Evolutionary conservation across 345 rosid species (phyloP).

Genomic region (Syzygium grande): DNA sequence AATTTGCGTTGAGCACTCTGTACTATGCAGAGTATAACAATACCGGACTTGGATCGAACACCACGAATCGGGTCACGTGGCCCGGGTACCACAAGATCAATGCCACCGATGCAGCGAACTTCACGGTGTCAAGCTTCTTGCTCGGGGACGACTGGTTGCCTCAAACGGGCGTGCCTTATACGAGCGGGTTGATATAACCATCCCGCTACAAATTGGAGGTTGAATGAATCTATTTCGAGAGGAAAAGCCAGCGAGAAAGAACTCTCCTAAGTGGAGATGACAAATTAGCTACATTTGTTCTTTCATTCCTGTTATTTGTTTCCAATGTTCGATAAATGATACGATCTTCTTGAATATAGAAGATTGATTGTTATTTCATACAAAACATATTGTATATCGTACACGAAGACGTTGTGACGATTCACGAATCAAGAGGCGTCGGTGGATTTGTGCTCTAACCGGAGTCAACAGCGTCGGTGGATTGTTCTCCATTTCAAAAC

Average conservation of each 20-base stretch:
- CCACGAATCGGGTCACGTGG: conserved; percentile 56
- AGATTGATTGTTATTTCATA: not conserved
- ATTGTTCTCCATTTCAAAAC: not conserved
- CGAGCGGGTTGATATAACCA: conserved; percentile 16
- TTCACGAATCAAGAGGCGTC: not conserved
- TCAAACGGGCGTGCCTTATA: conserved; percentile 50
- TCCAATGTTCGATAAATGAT: not conserved
- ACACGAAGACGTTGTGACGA: not conserved
- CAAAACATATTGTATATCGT: not conserved
- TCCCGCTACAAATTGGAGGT: not conserved
- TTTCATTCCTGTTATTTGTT: conserved; percentile 1
- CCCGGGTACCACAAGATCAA: conserved; percentile 51
- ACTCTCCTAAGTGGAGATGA: not conserved
- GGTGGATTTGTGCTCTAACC: not conserved
- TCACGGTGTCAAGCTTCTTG: conserved; percentile 55
- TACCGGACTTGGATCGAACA: conserved; percentile 60
- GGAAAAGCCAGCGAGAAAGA: not conserved
- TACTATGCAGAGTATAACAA: conserved; percentile 75
- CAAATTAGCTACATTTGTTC: not conserved
- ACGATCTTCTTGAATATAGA: not conserved
- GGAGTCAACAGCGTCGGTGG: not conserved
- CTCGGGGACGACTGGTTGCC: conserved; percentile 68
- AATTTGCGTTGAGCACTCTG: conserved; percentile 54
- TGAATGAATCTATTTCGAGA: not conserved
- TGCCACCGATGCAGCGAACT: conserved; percentile 56